Conservation (phyloP, 176 grass and related monocot species). For the Hyparrhenia diplandra region DNA sequence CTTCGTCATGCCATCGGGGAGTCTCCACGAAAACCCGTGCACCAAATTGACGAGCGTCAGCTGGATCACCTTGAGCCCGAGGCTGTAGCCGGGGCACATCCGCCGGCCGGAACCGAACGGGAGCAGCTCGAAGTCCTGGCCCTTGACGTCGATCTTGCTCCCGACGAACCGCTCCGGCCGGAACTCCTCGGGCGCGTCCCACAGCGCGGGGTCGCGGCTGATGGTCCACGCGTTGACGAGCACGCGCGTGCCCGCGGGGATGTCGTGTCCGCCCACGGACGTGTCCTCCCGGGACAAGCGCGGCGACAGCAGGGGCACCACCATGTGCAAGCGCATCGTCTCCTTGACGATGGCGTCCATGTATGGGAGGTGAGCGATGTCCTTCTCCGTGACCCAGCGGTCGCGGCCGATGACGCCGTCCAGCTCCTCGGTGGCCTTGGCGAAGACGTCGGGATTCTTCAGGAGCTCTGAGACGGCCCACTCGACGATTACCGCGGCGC, state of each 20-base stretch:
- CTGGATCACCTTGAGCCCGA: constrained; percentile 66
- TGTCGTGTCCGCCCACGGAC: constrained; percentile 34
- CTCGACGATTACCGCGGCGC: constrained; percentile 41
- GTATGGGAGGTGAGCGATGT: constrained; percentile 37
- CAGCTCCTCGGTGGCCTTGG: constrained; percentile 62
- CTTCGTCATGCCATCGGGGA: constrained; percentile 33
- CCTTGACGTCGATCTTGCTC: constrained; percentile 48
- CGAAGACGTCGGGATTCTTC: constrained; percentile 27
- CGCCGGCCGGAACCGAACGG: constrained; percentile 53
- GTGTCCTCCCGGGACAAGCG: constrained; percentile 33
- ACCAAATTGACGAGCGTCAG: constrained; percentile 50
- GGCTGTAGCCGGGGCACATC: constrained; percentile 61
- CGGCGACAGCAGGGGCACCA: constrained; percentile 40
- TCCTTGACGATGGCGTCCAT: constrained; percentile 57
- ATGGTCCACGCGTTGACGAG: constrained; percentile 57
- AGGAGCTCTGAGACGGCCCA: constrained; percentile 63
- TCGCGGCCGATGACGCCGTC: constrained; percentile 46
- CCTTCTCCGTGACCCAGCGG: constrained; percentile 47
- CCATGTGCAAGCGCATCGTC: constrained; percentile 56
- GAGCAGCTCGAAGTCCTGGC: constrained; percentile 59
- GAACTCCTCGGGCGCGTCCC: constrained; percentile 65
- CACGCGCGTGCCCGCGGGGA: constrained; percentile 39
- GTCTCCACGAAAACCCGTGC: constrained; percentile 54
- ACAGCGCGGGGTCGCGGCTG: constrained; percentile 42
- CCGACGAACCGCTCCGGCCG: constrained; percentile 42